These are phyloP conservation scores for Tuber umbilicatum DNA, from an alignment of 495 filamentous ascomycete genomes.

Conservation along the genomic window DNA sequence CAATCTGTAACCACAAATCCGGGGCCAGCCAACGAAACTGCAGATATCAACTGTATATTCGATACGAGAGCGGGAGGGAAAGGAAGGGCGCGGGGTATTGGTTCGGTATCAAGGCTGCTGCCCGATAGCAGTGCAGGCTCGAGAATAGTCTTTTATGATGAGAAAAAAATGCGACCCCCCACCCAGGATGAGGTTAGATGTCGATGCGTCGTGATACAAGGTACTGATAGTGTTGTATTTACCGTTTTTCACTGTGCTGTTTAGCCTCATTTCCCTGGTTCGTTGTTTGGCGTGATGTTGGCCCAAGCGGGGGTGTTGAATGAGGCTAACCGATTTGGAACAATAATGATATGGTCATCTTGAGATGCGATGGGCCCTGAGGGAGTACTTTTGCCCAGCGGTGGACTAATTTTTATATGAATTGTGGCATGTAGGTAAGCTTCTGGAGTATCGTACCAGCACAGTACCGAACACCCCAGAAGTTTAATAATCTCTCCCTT, in stretches of 20 bases:
- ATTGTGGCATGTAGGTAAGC: not conserved
- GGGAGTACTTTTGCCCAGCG: not conserved
- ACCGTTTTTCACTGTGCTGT: not conserved
- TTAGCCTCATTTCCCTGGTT: not conserved
- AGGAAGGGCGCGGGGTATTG: not conserved
- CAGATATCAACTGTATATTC: not conserved
- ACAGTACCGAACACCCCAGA: too few relatives aligned
- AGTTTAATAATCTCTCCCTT: not conserved
- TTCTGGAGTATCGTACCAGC: not conserved
- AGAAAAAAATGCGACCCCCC: not conserved
- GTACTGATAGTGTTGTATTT: not conserved
- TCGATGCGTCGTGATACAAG: not conserved
- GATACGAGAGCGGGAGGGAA: not conserved
- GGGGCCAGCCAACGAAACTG: too few relatives aligned
- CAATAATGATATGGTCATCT: not conserved
- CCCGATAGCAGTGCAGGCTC: not conserved
- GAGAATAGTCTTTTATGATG: not conserved
- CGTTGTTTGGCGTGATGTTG: not conserved
- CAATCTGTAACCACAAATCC: not conserved
- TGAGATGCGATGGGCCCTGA: not conserved
- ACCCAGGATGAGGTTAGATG: not conserved
- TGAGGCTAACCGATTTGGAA: not conserved
- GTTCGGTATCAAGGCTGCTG: not conserved
- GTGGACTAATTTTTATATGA: not conserved
- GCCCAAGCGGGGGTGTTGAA: not conserved